Evolutionary conservation across 768 basidiomycete species (phyloP).

Genomic region (Amanita subjunquillea): DNA sequence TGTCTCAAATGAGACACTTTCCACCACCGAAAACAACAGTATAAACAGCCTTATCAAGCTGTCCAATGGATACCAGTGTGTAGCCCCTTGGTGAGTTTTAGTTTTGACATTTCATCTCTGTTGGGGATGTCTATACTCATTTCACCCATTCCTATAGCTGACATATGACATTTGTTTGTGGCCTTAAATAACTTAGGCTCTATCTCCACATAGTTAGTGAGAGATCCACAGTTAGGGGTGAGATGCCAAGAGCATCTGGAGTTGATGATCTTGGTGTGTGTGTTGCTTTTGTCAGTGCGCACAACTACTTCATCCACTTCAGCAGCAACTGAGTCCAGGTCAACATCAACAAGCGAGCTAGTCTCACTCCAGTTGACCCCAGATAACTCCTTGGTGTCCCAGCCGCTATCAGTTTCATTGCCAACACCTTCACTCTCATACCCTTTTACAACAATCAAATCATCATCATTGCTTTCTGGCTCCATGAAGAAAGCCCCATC

Average conservation of each 20-base stretch:
- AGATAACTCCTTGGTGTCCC: background rate
- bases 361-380: too few relatives aligned
- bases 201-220: background rate
- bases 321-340: background rate
- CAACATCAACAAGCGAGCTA: background rate
- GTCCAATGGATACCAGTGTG: background rate
- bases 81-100: background rate
- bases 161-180: background rate
- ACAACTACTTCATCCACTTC: background rate
- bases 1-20: too few relatives aligned
- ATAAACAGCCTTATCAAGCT: too few relatives aligned
- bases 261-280: too few relatives aligned
- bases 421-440: background rate
- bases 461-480: background rate
- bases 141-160: background rate
- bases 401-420: background rate
- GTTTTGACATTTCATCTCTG: background rate
- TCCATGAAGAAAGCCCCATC: background rate
- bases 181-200: background rate
- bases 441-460: too few relatives aligned
- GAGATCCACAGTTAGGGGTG: background rate
- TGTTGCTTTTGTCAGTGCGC: background rate
- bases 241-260: background rate
- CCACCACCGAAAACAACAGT: too few relatives aligned
- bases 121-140: too few relatives aligned